Base-by-base conservation (phyloP, 345 rosid genomes). In the Erodium maritimum region DNA sequence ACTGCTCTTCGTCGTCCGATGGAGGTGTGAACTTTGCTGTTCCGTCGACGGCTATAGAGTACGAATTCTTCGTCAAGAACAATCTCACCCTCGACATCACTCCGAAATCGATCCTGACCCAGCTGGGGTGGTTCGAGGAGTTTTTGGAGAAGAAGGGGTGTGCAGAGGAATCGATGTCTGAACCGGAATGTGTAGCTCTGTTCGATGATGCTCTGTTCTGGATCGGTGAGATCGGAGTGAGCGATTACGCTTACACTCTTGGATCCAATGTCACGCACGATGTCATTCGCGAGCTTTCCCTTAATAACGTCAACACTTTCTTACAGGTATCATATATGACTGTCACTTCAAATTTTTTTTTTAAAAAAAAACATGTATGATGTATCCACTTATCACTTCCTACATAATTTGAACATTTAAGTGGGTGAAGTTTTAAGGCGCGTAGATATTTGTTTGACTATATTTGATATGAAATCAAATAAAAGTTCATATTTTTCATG, bases 221-320 rank as follows among this genome's bases (percentile, higher is more conserved):
- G 99, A 77, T 85, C 21, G 99, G 99, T 46, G 96, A 93, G 67
- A 89, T 89, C 9, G 99, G 99, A 12, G 94, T 80, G 25, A 89
- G 84, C 56, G 99, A 93, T 50, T 93, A 93, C 52, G 99, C 95
- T 0, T 88, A 88, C 61, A 82, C 69, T 10, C 0, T 80, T 59
- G 87, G 85, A 50, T 88, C 99, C 25, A 51, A 73, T 1, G 58
- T 88, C 0, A 12, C 95, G 1, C 55, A 61, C 10, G 82, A 83
- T 29, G 82, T 82, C 2, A 75, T 93, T 59, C 69, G 74, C 59
- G 53, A 55, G 29, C 89, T 83, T 17, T 79, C 81, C 17, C 68
- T 83, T 5, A 18, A 61, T 20, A 77, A 74, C 5, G 67, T 81
- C 54, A 69, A 77, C 0, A 51, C 58, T 1, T 79, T 88, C 56